Evolutionary conservation across 495 filamentous ascomycete genomes (phyloP).

Genomic region (Penicillium parvum): DNA sequence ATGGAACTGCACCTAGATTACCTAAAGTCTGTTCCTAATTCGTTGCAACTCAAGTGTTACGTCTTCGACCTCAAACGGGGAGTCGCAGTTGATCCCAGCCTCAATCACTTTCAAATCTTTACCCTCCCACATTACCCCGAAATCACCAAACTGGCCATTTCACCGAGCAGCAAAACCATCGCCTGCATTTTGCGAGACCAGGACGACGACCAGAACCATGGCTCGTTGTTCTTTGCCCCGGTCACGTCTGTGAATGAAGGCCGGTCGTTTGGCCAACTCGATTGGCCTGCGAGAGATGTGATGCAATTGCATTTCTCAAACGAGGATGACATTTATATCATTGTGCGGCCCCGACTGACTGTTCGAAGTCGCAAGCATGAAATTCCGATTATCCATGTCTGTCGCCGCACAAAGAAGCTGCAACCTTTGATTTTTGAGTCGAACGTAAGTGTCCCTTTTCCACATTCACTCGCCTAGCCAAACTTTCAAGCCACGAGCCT

Average conservation of each 20-base stretch:
- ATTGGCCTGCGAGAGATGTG: slow-evolving; percentile 20
- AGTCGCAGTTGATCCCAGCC: background rate
- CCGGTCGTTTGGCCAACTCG: background rate
- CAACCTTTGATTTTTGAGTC: slow-evolving; percentile 1
- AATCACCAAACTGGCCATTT: slow-evolving; percentile 25
- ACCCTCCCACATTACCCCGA: slow-evolving; percentile 6
- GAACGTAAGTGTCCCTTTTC: background rate
- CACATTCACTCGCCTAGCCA: background rate
- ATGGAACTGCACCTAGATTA: too few species aligned
- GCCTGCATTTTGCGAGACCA: slow-evolving; percentile 15
- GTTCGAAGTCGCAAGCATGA: slow-evolving; percentile 10
- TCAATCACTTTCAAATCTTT: background rate
- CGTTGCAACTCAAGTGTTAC: slow-evolving; percentile 2
- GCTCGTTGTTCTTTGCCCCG: slow-evolving; percentile 4
- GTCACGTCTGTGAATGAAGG: background rate
- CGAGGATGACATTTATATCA: slow-evolving; percentile 17
- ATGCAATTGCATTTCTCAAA: slow-evolving; percentile 24
- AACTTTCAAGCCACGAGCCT: slow-evolving; percentile 1
- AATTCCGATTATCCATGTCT: slow-evolving; percentile 1
- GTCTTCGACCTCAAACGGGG: slow-evolving; percentile 2
- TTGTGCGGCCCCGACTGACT: slow-evolving; percentile 24
- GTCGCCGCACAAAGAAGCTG: background rate
- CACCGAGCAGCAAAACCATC: slow-evolving; percentile 21
- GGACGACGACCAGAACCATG: slow-evolving; percentile 2
- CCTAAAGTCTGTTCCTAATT: background rate